Base-by-base conservation (phyloP, 306 rosid genomes). In the Dryas octopetala region DNA sequence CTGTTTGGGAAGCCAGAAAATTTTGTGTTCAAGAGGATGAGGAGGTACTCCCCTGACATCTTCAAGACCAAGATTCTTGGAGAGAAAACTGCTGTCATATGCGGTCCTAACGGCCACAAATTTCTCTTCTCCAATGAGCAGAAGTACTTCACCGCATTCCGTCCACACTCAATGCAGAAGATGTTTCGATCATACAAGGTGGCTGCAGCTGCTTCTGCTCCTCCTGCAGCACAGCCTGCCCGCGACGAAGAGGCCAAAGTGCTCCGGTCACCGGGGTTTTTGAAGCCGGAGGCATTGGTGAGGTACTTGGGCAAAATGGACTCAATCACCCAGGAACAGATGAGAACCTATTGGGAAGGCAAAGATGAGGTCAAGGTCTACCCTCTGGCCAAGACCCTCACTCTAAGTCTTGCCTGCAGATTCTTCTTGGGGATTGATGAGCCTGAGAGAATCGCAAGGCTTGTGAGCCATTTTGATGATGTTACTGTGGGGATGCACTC, bases 61-160 rank as follows among this genome's bases (percentile, higher is more conserved):
- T 90, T 90, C 88, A 85, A 77, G 78, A 90, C 92, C 51, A 75
- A 73, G 6, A 65, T 90, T 38, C 85, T 88, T 2, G 96, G 92
- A 15, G 89, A 90, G 75, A 75, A 84, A 80, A 86, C 91, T 3
- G 88, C 78, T 6, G 86, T 90, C 13, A 73, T 90, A 5, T 84
- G 83, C 62, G 96, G 96, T 16, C 91, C 91, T 1, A 44, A 5
- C 9, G 92, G 86, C 16, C 88, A 86, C 84, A 90, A 90, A 32
- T 84, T 88, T 28, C 47, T 90, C 58, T 83, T 88, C 70, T 75
- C 79, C 17, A 90, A 80, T 59, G 96, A 90, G 9, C 83, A 84
- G 63, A 88, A 88, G 66, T 82, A 81, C 72, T 79, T 90, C 85
- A 84, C 87, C 3, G 84, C 84, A 1, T 81, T 81, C 26, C 78